These are phyloP conservation scores for Mycena vulgaris DNA, from an alignment of 768 basidiomycete genomes.

Conservation along the genomic window DNA sequence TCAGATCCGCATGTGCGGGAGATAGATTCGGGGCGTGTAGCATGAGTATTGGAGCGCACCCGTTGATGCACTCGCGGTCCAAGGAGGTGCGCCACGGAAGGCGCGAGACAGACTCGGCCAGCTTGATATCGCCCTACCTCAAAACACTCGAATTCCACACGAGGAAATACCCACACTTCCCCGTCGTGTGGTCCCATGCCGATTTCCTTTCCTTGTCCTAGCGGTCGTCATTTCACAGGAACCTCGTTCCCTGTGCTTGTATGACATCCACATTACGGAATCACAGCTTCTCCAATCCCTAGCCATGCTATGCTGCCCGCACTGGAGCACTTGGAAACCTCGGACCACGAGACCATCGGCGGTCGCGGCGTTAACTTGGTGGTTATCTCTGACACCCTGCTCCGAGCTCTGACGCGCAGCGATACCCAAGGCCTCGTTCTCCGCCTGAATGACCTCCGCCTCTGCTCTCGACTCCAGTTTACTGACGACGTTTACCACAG, in stretches of 20 bases:
- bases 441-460: neutral
- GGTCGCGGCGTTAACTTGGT: neutral
- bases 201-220: neutral
- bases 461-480: slow-evolving; percentile 1
- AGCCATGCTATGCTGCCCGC: neutral
- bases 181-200: neutral
- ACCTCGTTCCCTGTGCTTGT: neutral
- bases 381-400: slow-evolving; percentile 9
- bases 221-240: slow-evolving; percentile 1
- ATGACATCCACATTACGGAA: slow-evolving; percentile 16
- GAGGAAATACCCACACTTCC: slow-evolving; percentile 6
- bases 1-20: too few species aligned
- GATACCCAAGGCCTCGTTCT: neutral
- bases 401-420: neutral
- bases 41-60: too few species aligned
- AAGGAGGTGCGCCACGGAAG: too few species aligned
- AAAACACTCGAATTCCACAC: neutral
- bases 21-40: too few species aligned
- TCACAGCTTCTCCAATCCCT: slow-evolving; percentile 14
- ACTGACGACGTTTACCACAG: neutral
- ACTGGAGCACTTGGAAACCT: slow-evolving; percentile 5
- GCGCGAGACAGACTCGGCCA: too few species aligned
- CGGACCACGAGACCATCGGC: slow-evolving; percentile 8
- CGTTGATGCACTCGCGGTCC: too few species aligned
- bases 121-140: neutral